These are phyloP conservation scores for Cylindrodendrum hubeiense DNA, from an alignment of 2,329 filamentous ascomycete genomes.

Conservation along the genomic window DNA sequence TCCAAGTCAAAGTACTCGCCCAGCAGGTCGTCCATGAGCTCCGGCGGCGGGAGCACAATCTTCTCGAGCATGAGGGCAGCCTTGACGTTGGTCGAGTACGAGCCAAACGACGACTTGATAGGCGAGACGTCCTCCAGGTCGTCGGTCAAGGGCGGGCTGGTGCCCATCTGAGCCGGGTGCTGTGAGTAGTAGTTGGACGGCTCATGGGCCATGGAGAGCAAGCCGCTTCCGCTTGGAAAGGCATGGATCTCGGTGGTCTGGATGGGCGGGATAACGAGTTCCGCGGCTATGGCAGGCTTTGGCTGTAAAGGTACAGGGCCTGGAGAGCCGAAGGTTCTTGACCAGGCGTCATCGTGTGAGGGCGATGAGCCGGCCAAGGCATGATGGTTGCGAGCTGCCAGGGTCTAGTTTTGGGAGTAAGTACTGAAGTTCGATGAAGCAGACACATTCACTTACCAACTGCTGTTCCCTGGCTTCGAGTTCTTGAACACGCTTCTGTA, in stretches of 20 bases:
- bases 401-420: neutral
- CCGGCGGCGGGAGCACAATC: constrained; percentile 39
- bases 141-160: constrained; percentile 43
- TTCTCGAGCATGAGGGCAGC: constrained; percentile 45
- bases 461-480: constrained; percentile 43
- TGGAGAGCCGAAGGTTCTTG: constrained; percentile 36
- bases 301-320: constrained; percentile 32
- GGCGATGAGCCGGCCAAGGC: constrained; percentile 34
- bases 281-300: constrained; percentile 26
- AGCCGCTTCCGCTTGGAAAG: constrained; percentile 27
- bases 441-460: constrained; percentile 33
- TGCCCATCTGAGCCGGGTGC: constrained; percentile 35
- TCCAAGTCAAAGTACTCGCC: constrained; percentile 42
- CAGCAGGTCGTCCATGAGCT: constrained; percentile 44
- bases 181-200: constrained; percentile 34
- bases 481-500: constrained; percentile 45
- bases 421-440: neutral
- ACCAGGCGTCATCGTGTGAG: constrained; percentile 38
- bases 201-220: constrained; percentile 35
- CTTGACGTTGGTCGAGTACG: constrained; percentile 44
- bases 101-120: constrained; percentile 41
- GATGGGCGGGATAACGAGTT: constrained; percentile 38
- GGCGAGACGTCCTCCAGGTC: constrained; percentile 41
- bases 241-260: constrained; percentile 35
- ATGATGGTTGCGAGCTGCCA: constrained; percentile 29